These are phyloP conservation scores for Teratosphaeria viscida DNA, from an alignment of 2,329 filamentous ascomycete genomes.

Conservation along the genomic window DNA sequence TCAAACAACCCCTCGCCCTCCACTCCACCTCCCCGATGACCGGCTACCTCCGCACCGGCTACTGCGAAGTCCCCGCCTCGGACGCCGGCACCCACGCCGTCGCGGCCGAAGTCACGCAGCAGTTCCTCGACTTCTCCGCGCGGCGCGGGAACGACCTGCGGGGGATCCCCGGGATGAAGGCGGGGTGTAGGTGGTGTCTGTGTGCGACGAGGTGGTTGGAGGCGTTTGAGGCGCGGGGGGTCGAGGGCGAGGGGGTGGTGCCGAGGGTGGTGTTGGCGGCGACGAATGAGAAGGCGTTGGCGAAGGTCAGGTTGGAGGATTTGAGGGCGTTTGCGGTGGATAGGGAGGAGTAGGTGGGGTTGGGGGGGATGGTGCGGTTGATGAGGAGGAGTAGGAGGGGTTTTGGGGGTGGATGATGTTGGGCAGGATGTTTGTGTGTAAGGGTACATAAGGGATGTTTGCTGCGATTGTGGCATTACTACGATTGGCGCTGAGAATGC, in stretches of 20 bases:
- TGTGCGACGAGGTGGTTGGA: conserved; percentile 50
- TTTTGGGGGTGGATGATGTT: not conserved
- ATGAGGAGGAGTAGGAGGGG: too few relatives aligned
- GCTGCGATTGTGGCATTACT: not conserved
- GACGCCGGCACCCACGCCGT: conserved; percentile 52
- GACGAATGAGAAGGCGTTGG: conserved; percentile 43
- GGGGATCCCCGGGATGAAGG: conserved; percentile 40
- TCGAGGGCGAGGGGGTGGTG: conserved; percentile 36
- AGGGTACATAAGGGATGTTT: not conserved
- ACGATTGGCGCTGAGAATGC: not conserved
- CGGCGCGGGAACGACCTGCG: conserved; percentile 50
- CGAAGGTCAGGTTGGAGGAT: conserved; percentile 38
- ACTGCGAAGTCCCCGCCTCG: conserved; percentile 44
- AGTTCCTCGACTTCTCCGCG: conserved; percentile 53
- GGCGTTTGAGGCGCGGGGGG: conserved; percentile 44
- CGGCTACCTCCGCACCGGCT: conserved; percentile 52
- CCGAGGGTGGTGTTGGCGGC: conserved; percentile 41
- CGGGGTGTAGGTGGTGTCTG: conserved; percentile 52
- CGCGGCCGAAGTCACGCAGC: conserved; percentile 47
- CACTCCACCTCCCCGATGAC: conserved; percentile 50
- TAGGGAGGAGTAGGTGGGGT: conserved; percentile 20
- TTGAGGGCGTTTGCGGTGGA: conserved; percentile 41
- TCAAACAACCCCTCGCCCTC: conserved; percentile 47
- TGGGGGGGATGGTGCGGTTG: not conserved
- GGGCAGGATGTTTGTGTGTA: not conserved